Evolutionary conservation across 164 flowering plant genomes (phyloP).

Genomic region (Vitis labrusca): DNA sequence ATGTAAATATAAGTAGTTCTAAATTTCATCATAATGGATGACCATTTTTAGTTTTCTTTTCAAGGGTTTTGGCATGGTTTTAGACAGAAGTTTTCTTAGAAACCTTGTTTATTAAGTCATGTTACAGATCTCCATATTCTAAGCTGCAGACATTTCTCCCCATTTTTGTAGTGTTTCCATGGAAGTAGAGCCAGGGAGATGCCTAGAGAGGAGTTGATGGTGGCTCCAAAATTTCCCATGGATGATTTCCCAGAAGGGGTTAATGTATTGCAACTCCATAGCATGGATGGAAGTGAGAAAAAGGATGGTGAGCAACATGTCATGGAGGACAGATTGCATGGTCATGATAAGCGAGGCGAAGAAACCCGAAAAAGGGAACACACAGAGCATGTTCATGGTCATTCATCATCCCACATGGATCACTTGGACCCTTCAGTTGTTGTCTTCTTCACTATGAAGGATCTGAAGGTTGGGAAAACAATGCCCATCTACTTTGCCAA

Average conservation of each 20-base stretch:
- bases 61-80: too few species aligned
- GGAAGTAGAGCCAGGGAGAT: slow-evolving; percentile 7
- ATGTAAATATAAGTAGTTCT: too few species aligned
- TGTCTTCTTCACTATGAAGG: slow-evolving; percentile 27
- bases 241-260: too few species aligned
- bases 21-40: too few species aligned
- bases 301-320: too few species aligned
- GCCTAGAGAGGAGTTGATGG: not conserved
- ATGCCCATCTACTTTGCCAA: slow-evolving; percentile 32
- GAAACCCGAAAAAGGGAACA: not conserved
- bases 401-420: slow-evolving; percentile 23
- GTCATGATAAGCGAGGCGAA: not conserved
- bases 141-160: too few species aligned
- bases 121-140: not conserved
- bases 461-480: slow-evolving; percentile 22
- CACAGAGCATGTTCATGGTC: slow-evolving; percentile 5
- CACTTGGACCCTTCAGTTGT: slow-evolving; percentile 25
- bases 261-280: too few species aligned
- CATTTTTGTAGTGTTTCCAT: slow-evolving; percentile 5
- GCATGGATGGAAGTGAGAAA: too few species aligned
- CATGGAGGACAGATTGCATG: not conserved
- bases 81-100: too few species aligned
- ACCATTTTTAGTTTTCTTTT: too few species aligned
- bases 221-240: too few species aligned
- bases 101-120: too few species aligned